Evolutionary conservation across 441 rosid species (phyloP).

Genomic region (Brassica balearica): DNA sequence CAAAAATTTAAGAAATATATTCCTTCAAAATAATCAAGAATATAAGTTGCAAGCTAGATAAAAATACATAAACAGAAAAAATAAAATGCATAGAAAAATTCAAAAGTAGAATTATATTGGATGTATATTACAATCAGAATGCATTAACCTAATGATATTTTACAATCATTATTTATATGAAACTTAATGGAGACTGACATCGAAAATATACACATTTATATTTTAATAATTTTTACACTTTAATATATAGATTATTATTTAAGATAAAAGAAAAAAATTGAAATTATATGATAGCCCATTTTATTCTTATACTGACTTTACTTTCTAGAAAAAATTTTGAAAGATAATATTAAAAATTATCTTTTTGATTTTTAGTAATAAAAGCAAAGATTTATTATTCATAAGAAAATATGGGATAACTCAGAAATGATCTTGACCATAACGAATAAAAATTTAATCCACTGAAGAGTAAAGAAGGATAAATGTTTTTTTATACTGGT

Average conservation of each 20-base stretch:
- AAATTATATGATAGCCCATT: background rate
- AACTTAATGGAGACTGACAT: background rate
- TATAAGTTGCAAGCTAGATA: background rate
- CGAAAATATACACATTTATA: no score
- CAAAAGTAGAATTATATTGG: background rate
- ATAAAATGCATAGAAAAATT: background rate
- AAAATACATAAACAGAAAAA: background rate
- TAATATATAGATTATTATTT: no score
- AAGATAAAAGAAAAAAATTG: background rate
- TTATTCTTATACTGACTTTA: background rate
- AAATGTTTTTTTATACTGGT: no score
- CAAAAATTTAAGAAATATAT: background rate
- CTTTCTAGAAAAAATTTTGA: background rate
- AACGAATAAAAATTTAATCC: no score
- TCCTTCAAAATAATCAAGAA: background rate
- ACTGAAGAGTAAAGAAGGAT: no score
- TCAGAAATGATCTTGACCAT: no score
- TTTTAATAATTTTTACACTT: background rate
- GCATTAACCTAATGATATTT: background rate
- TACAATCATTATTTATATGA: background rate
- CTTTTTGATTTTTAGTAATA: background rate
- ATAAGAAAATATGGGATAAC: no score
- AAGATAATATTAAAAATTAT: no score
- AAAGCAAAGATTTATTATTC: background rate
- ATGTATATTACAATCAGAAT: background rate